Evolutionary conservation across 192 early-diverging fungal species (phyloP).

Genomic region (Entomortierella lignicola): DNA sequence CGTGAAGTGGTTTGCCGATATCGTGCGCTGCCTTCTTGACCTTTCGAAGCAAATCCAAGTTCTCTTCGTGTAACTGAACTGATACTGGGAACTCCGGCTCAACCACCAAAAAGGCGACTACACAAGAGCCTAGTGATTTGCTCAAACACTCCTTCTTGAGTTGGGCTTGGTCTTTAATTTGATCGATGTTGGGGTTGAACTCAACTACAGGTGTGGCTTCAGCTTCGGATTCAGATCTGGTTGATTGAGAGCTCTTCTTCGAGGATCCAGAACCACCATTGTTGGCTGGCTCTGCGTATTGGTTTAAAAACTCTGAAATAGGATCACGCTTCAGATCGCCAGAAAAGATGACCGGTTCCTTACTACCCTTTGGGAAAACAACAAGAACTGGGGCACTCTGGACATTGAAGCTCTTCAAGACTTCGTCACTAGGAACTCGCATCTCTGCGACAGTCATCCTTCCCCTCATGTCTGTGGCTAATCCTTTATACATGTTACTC

Average conservation of each 20-base stretch:
- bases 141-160: slow-evolving; percentile 55
- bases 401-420: slow-evolving; percentile 69
- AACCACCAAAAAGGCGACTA: slow-evolving; percentile 56
- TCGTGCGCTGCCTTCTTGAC: slow-evolving; percentile 56
- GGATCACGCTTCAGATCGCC: slow-evolving; percentile 76
- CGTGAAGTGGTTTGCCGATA: slow-evolving; percentile 52
- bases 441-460: slow-evolving; percentile 81
- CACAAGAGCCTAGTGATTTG: slow-evolving; percentile 53
- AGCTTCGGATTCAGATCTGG: slow-evolving; percentile 6
- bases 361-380: slow-evolving; percentile 66
- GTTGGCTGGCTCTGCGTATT: slow-evolving; percentile 62
- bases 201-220: slow-evolving; percentile 5
- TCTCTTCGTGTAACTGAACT: slow-evolving; percentile 51
- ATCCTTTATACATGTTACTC: slow-evolving; percentile 87
- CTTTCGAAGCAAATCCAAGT: slow-evolving; percentile 50
- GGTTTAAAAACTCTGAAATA: slow-evolving; percentile 70
- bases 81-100: slow-evolving; percentile 57
- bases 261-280: slow-evolving; percentile 13
- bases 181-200: slow-evolving; percentile 49
- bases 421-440: slow-evolving; percentile 58
- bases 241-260: slow-evolving; percentile 12
- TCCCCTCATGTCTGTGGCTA: slow-evolving; percentile 80
- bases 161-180: slow-evolving; percentile 47
- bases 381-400: slow-evolving; percentile 74
- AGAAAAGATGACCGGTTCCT: slow-evolving; percentile 61